Percentiles rank a stretch among this genome's conserved stretches.
Conservation (phyloP, 1,139 yeast genomes). For the Williopsis jadinii region DNA sequence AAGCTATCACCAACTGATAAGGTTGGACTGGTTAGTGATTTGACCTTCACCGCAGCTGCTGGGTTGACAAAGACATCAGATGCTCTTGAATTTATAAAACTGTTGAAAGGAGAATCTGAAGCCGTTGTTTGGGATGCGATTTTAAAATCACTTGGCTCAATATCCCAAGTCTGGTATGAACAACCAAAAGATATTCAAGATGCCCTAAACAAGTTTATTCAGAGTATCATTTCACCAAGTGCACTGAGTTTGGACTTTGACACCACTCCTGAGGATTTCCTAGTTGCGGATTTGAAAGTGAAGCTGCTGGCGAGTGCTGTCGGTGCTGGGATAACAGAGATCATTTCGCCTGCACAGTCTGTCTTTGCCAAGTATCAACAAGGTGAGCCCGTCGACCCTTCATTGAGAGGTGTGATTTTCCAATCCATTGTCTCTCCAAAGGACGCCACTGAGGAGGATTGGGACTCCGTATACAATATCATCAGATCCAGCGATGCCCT, state of each 20-base stretch:
- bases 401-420: conserved; percentile 48
- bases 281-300: conserved; percentile 44
- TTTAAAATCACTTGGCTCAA: conserved; percentile 34
- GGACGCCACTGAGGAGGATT: conserved; percentile 37
- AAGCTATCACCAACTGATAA: conserved; percentile 49
- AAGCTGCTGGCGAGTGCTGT: conserved; percentile 48
- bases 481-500: conserved; percentile 49
- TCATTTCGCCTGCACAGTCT: conserved; percentile 38
- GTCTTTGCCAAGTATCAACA: conserved; percentile 29
- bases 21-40: conserved; percentile 63
- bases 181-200: conserved; percentile 31
- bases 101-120: conserved; percentile 42
- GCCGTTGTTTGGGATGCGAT: conserved; percentile 65
- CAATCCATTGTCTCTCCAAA: conserved; percentile 37
- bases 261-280: conserved; percentile 34
- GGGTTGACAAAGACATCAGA: conserved; percentile 49
- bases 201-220: conserved; percentile 36
- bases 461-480: conserved; percentile 41
- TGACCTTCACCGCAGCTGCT: conserved; percentile 52
- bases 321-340: conserved; percentile 38
- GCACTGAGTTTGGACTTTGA: conserved; percentile 33
- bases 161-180: conserved; percentile 44
- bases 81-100: conserved; percentile 36
- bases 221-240: conserved; percentile 37
- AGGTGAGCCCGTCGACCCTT: conserved; percentile 42